Evolutionary conservation across 2,329 filamentous ascomycete genomes (phyloP), one percentile per base, ranked within the genome.

Genomic region (Neofusicoccum laricinum): DNA sequence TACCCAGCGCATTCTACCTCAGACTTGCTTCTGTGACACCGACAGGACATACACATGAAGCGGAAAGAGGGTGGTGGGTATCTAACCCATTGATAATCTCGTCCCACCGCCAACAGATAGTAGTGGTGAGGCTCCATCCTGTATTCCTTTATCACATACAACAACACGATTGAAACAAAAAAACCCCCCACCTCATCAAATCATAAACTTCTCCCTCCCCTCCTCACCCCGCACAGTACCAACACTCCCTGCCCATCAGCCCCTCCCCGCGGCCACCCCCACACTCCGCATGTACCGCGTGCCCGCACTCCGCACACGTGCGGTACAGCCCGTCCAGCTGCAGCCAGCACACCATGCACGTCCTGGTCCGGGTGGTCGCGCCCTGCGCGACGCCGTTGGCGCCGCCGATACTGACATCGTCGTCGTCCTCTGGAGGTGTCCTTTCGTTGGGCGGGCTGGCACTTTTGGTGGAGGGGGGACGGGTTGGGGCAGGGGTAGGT

Each of bases 291-390:
- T 78, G 76, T 8, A 75, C 74, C 11, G 76, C 70, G 45, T 77
- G 74, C 8, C 74, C 73, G 63, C 76, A 78, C 2, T 70, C 67
- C 1, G 73, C 73, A 45, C 76, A 78, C 1, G 76, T 68, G 34
- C 72, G 71, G 63, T 77, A 76, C 17, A 75, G 69, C 1, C 76
- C 75, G 1, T 67, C 69, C 21, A 78, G 71, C 8, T 71, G 71
- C 45, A 78, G 72, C 76, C 75, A 78, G 65, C 76, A 78, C 41
- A 77, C 74, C 41, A 71, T 72, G 67, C 76, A 78, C 51, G 70
- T 72, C 32, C 64, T n/a, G 2, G 14, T 46, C 12, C 43, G 19
- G 34, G 17, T 11, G n/a, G 6, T 15, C 6, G 11, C 11, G 5
- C 17, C 2, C 32, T 36, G 15, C 25, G 7, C 4, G 11, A 17